A percentile compares a stretch with the other conserved stretches of the same genome.
Conservation (phyloP, 1,284 basidiomycete genomes). For the Pseudozyma hubeiensis region DNA sequence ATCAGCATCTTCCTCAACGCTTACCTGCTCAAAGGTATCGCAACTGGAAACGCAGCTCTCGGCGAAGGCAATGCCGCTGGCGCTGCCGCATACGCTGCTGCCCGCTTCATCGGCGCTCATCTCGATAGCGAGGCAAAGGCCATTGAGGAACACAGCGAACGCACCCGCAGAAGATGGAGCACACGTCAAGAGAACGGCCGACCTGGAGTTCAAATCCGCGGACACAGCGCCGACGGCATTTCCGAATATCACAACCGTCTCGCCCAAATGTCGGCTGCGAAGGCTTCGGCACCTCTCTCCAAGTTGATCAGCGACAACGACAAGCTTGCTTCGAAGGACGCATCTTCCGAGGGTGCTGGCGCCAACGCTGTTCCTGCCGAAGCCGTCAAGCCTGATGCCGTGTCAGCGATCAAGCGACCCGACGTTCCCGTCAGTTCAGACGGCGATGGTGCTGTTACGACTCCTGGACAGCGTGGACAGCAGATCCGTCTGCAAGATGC, state of each 20-base stretch:
- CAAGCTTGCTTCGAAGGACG: constrained; percentile 22
- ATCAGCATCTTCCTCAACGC: constrained; percentile 92
- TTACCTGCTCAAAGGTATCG: constrained; percentile 84
- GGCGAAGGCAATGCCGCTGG: constrained; percentile 66
- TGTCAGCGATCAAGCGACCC: constrained; percentile 25
- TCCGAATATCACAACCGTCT: constrained; percentile 70
- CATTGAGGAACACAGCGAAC: constrained; percentile 36
- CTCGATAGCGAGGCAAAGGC: constrained; percentile 53
- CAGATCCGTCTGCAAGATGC: constrained; percentile 45
- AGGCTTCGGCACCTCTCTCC: constrained; percentile 31
- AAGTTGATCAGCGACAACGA: constrained; percentile 36
- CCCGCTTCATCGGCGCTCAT: constrained; percentile 66
- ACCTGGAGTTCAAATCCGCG: constrained; percentile 13
- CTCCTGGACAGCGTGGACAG: constrained; percentile 33
- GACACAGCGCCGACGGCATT: constrained; percentile 37
- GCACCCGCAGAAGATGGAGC: constrained; percentile 31
- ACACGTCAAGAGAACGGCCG: constrained; percentile 24
- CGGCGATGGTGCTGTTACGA: constrained; percentile 42
- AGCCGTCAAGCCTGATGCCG: constrained; percentile 38
- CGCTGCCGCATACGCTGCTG: constrained; percentile 67
- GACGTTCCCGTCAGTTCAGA: constrained; percentile 46
- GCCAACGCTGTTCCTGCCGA: constrained; percentile 42
- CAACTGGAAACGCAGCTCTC: constrained; percentile 68
- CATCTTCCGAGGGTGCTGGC: constrained; percentile 9
- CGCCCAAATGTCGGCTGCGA: constrained; percentile 40